Base-by-base conservation (phyloP, 2,329 filamentous ascomycete genomes). In the Pestalotiopsis sp. region DNA sequence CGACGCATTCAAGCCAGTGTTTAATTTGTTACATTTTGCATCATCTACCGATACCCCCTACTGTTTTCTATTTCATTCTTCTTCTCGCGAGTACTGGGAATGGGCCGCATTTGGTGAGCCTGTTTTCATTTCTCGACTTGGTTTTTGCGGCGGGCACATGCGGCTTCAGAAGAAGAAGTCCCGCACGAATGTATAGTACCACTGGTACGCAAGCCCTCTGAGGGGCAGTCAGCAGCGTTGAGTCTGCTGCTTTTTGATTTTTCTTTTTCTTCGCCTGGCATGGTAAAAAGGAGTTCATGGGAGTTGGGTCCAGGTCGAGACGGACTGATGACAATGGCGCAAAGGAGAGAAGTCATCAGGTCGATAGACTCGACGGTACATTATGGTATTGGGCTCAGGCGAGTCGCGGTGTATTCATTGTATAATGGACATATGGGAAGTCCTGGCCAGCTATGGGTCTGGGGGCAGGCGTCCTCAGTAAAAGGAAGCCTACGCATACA, bases 1-100 rank as follows among this genome's bases (percentile, higher is more conserved):
- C 17, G 12, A 17, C 56, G 14, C 31, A 12, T 66, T 57, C 45
- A 57, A 57, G 23, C 25, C n/a, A 67, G 41, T 56, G 66, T 58
- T 66, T 36, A 36, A 38, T 25, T 68, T 56, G 31, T 67, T 41
- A 27, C 64, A 69, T 72, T 74, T 72, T 72, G 64, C 69, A 75
- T 69, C 69, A 73, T 77, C 67, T 77, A 75, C 77, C 74, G 76
- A 78, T 78, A 78, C 76, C 76, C 31, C 73, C 74, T 67, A 69
- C 73, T 67, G 70, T 76, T 77, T 71, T 74, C 74, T 68, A 71
- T 67, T 71, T 72, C 68, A 69, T 70, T 64, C 72, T 66, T 52
- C 45, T 68, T 72, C 65, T 74, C 20, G 41, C 70, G 72, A 75
- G 73, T 74, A 76, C 74, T 73, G 73, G 70, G 70, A 69, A 73